Conservation (phyloP, 345 rosid genomes). For the Eucalyptus microcorys region DNA sequence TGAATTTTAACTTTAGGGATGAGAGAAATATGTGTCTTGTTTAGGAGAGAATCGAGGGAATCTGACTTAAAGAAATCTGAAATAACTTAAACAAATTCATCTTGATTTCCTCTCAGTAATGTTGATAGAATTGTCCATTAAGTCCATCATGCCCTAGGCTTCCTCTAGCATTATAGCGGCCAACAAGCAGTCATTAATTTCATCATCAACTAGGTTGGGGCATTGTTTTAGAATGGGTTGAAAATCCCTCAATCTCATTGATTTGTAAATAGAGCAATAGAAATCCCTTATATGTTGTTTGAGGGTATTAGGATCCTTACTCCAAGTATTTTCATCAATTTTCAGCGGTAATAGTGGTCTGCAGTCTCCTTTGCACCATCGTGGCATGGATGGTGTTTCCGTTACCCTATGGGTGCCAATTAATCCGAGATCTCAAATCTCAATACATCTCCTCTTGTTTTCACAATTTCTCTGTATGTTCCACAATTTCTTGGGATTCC, state of each 20-base stretch:
- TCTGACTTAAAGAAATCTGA: not conserved
- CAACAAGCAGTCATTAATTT: not conserved
- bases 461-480: no score
- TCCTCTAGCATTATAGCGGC: not conserved
- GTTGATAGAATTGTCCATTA: not conserved
- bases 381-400: no score
- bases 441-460: no score
- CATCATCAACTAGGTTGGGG: not conserved
- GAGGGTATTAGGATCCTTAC: not conserved
- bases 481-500: no score
- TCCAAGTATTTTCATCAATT: no score
- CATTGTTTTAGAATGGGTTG: not conserved
- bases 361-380: fast-evolving
- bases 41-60: not conserved
- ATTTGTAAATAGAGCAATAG: no score
- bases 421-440: no score
- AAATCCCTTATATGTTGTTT: no score
- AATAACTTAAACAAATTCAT: not conserved
- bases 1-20: not conserved
- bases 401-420: no score
- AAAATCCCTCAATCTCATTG: not conserved
- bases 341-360: fast-evolving
- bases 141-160: not conserved
- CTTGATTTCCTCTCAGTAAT: not conserved
- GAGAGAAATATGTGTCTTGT: not conserved